Evolutionary conservation across 106 monocot species (phyloP), one percentile per base, ranked within the genome.

Genomic region (Dactylorhiza incarnata): DNA sequence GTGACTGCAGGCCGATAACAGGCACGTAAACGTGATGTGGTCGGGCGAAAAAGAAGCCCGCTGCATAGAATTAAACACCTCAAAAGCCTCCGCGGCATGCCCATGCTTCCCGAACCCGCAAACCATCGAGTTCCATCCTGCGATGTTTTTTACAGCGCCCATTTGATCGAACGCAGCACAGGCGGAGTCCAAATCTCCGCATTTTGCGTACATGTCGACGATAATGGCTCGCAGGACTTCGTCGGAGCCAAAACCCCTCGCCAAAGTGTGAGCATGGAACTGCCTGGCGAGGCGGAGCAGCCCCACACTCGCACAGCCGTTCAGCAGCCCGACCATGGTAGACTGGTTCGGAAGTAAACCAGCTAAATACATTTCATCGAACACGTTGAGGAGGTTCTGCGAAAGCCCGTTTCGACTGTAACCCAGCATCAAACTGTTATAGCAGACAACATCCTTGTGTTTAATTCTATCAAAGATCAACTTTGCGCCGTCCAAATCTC

Each of bases 1-100:
- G 56, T 88, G 88, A 55, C 84, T 85, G 52, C 88, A 88, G 23
- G 84, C 79, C 26, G 84, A 84, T 0, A 88, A 76, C 0, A 88
- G 53, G 17, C 76, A 73, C 4, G 77, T 85, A 48, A 88, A 82
- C 0, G 88, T 88, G 20, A 88, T 80, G 16, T 68, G 47, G 65
- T 82, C 76, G 0, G 88, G 88, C 20, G 5, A 5, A 72, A 79
- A 71, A 11, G 44, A 45, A 8, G 82, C 17, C 20, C 20, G 7
- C 26, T 76, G 73, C 89, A 89, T 89, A 10, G 48, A 23, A 29
- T 58, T 10, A 22, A 83, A 85, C 9, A 81, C 8, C 13, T 70
- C 50, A 16, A 89, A 48, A 44, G 81, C 81, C 49, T 81, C 83
- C 53, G 47, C 25, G 17, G 49, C 75, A 20, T 44, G 49, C 4